phyloP scores from a whole-genome alignment of 345 rosid genomes.

The Erucastrum elatum region DNA sequence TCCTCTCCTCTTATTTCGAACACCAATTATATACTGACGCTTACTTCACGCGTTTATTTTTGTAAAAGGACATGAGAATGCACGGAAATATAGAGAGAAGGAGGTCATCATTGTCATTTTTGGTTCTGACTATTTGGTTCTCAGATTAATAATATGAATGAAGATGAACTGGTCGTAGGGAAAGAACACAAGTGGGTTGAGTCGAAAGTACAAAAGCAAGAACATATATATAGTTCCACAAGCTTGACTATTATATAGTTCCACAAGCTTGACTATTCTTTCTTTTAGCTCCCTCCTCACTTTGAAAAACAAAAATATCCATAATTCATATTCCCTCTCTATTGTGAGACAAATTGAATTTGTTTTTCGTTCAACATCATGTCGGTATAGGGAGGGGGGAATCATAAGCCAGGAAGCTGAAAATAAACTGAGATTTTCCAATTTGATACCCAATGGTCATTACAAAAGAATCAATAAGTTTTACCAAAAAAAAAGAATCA shows the following conservation, averaged over 20 bases:
- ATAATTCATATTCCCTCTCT: not conserved
- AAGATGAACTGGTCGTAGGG: not conserved
- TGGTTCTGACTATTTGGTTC: not conserved
- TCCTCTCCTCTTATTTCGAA: not conserved
- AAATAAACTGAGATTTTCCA: not conserved
- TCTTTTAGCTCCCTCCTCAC: not conserved
- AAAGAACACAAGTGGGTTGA: conserved; percentile 7
- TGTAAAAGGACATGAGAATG: conserved; percentile 12
- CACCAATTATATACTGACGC: conserved; percentile 23
- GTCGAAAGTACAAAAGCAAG: conserved; percentile 12
- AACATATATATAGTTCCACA: not conserved
- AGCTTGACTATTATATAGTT: conserved; percentile 2
- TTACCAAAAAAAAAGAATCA: conserved; percentile 22
- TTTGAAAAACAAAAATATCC: not conserved
- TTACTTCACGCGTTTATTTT: not conserved
- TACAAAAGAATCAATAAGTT: conserved; percentile 28
- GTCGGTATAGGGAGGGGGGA: not conserved
- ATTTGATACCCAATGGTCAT: conserved; percentile 24
- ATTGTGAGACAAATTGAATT: not conserved
- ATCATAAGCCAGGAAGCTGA: not conserved
- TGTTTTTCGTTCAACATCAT: not conserved
- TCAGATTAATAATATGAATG: not conserved
- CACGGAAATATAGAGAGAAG: conserved; percentile 32
- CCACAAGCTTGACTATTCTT: conserved; percentile 1
- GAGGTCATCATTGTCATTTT: not conserved